These are phyloP conservation scores for Antrodiella citrinella DNA, from an alignment of 768 basidiomycete genomes.

Conservation along the genomic window DNA sequence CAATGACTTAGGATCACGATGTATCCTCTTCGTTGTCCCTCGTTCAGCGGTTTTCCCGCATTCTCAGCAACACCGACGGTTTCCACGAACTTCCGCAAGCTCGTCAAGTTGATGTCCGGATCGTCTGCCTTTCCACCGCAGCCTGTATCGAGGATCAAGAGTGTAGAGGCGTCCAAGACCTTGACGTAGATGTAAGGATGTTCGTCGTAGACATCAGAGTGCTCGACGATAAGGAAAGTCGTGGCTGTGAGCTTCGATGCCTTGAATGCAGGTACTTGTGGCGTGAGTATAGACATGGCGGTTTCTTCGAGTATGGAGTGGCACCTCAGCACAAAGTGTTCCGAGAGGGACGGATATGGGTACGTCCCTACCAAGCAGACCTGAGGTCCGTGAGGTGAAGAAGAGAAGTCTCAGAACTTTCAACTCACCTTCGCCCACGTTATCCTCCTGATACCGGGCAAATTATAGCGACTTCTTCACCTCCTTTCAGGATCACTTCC, in stretches of 20 bases:
- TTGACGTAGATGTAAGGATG: constrained; percentile 50
- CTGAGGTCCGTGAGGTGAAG: no score
- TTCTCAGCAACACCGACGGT: constrained; percentile 36
- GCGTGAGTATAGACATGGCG: not conserved
- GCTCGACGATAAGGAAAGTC: constrained; percentile 41
- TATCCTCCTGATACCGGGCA: constrained; percentile 79
- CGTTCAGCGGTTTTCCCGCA: constrained; percentile 35
- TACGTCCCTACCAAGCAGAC: not conserved
- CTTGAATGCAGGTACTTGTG: constrained; percentile 24
- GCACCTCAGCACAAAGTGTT: no score
- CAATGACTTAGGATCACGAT: constrained; percentile 44
- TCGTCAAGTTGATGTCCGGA: constrained; percentile 31
- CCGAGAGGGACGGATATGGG: not conserved
- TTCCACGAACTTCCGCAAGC: constrained; percentile 43
- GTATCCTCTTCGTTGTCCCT: constrained; percentile 32
- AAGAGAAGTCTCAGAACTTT: no score
- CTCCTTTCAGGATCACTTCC: constrained; percentile 45
- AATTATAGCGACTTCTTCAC: constrained; percentile 75
- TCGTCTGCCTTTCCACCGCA: constrained; percentile 41
- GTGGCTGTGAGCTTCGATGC: constrained; percentile 20
- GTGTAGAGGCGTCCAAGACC: constrained; percentile 29
- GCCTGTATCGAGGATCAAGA: constrained; percentile 48
- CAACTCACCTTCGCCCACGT: not conserved
- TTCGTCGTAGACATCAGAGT: constrained; percentile 43
- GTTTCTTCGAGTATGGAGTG: not conserved